phyloP scores from a whole-genome alignment of 2,329 filamentous ascomycete genomes.

The Pseudopyrenochaeta lycopersici region DNA sequence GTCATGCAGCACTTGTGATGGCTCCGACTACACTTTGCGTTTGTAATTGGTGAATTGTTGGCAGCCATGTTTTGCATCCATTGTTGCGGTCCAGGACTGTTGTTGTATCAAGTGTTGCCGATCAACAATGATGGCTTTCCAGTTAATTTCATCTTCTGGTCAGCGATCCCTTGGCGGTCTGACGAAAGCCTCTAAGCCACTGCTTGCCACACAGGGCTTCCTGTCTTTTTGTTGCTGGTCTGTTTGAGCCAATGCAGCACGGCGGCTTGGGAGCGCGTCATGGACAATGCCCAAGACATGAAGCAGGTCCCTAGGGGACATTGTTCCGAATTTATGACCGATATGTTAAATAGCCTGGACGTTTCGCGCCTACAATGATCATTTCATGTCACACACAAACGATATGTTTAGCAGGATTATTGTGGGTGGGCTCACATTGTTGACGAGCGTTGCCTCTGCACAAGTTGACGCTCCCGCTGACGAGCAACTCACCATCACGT shows the following conservation, averaged over 20 bases:
- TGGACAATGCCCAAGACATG: background rate
- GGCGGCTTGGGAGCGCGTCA: conserved; percentile 8
- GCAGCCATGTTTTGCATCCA: too few relatives aligned
- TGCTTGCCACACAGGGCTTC: background rate
- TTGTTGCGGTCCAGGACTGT: too few relatives aligned
- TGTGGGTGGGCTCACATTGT: background rate
- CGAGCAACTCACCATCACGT: conserved; percentile 14
- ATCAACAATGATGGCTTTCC: too few relatives aligned
- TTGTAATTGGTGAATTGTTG: too few relatives aligned
- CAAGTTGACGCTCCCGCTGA: conserved; percentile 1
- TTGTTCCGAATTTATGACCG: background rate
- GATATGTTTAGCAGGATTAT: background rate
- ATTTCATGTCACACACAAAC: background rate
- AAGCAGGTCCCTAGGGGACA: background rate
- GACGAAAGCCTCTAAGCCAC: too few relatives aligned
- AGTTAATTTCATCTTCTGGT: too few relatives aligned
- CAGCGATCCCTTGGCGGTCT: too few relatives aligned
- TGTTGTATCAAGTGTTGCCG: too few relatives aligned
- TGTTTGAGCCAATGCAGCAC: conserved; percentile 5
- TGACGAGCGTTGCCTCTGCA: background rate
- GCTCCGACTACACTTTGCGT: too few relatives aligned
- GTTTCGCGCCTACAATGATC: background rate
- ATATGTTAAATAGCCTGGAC: background rate
- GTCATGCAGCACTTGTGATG: too few relatives aligned
- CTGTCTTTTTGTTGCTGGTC: background rate